Evolutionary conservation across 78 protist species (phyloP).

Genomic region (Dictyostelium firmibasis): DNA sequence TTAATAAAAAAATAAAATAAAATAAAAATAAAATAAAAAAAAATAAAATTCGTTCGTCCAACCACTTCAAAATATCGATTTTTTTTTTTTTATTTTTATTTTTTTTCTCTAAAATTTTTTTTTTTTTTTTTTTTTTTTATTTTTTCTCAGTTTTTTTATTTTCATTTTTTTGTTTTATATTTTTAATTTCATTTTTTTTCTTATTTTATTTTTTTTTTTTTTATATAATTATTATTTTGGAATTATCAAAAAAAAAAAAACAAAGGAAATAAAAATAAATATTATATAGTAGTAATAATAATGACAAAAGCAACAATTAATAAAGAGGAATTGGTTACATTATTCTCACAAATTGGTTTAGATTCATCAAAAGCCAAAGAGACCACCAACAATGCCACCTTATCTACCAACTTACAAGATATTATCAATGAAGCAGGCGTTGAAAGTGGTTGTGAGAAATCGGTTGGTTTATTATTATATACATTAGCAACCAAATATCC

Average conservation of each 20-base stretch:
- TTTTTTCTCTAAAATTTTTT: neutral
- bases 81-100: too few relatives aligned
- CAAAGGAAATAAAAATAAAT: too few relatives aligned
- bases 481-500: constrained; percentile 64
- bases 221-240: neutral
- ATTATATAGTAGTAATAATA: neutral
- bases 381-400: constrained; percentile 21
- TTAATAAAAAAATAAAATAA: too few relatives aligned
- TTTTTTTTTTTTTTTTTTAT: neutral
- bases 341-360: constrained; percentile 33
- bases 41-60: neutral
- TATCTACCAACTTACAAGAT: constrained; percentile 10
- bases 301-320: neutral
- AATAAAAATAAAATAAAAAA: too few relatives aligned
- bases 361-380: constrained; percentile 38
- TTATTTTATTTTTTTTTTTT: neutral
- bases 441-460: constrained; percentile 45
- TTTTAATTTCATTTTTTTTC: neutral
- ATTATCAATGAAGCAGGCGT: constrained; percentile 31
- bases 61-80: neutral
- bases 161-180: neutral
- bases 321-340: constrained; percentile 25
- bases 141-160: neutral
- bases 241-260: too few relatives aligned
- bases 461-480: constrained; percentile 61